phyloP scores from a whole-genome alignment of 2,329 filamentous ascomycete genomes.

The Talaromyces islandicus region DNA sequence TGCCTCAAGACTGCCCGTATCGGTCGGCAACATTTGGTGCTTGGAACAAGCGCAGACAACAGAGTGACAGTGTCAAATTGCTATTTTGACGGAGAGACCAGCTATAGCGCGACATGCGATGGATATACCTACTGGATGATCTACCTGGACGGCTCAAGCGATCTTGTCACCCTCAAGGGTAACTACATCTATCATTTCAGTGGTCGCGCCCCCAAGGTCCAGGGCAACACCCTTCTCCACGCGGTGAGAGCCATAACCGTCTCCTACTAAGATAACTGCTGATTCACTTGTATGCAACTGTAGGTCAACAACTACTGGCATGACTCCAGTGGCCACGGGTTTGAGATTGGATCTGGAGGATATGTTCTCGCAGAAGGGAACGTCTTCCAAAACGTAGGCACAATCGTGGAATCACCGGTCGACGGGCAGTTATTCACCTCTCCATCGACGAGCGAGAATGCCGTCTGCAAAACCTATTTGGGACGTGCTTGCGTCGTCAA shows the following conservation, averaged over 20 bases:
- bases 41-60: slow-evolving; percentile 48
- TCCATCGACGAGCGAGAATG: slow-evolving; percentile 28
- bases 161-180: slow-evolving; percentile 53
- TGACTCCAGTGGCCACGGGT: slow-evolving; percentile 7
- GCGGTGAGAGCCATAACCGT: slow-evolving; percentile 24
- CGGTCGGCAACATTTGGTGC: slow-evolving; percentile 56
- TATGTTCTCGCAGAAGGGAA: slow-evolving; percentile 53
- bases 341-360: slow-evolving; percentile 31
- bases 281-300: neutral
- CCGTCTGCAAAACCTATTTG: slow-evolving; percentile 40
- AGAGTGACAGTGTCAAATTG: slow-evolving; percentile 57
- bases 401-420: slow-evolving; percentile 33
- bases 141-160: slow-evolving; percentile 52
- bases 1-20: slow-evolving; percentile 47
- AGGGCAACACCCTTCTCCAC: slow-evolving; percentile 52
- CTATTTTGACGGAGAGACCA: slow-evolving; percentile 51
- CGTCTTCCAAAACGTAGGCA: slow-evolving; percentile 50
- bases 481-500: slow-evolving; percentile 50
- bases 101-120: slow-evolving; percentile 54
- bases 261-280: neutral
- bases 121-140: slow-evolving; percentile 56
- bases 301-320: slow-evolving; percentile 10
- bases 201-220: slow-evolving; percentile 54
- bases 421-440: slow-evolving; percentile 37
- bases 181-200: slow-evolving; percentile 58